phyloP scores from a whole-genome alignment of 1,284 basidiomycete species.

The Leccinum pachyderme region DNA sequence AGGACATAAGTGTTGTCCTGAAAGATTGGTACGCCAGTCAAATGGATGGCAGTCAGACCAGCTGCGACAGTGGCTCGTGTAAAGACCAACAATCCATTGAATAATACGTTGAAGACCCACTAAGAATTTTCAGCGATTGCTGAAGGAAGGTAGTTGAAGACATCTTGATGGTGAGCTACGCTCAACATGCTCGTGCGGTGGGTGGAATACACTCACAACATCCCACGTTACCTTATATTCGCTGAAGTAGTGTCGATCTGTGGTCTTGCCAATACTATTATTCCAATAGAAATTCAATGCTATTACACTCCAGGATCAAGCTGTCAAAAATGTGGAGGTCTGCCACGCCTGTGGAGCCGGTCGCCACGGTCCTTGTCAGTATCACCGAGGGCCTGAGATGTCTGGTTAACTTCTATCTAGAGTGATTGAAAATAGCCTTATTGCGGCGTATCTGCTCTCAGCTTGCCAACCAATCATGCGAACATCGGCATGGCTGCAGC shows the following conservation, averaged over 20 bases:
- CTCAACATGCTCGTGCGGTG: constrained; percentile 7
- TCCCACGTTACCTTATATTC: no score
- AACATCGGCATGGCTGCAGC: neutral
- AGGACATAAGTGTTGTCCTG: neutral
- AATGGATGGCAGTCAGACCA: neutral
- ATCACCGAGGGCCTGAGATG: no score
- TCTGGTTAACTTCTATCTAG: neutral
- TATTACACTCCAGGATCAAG: neutral
- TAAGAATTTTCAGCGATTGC: neutral
- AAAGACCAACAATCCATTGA: neutral
- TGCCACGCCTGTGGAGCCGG: neutral
- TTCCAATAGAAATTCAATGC: neutral
- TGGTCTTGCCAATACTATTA: no score
- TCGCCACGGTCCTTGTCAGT: no score
- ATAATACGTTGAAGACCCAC: constrained; percentile 6
- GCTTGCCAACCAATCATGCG: constrained; percentile 14
- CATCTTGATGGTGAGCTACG: neutral
- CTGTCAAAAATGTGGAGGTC: neutral
- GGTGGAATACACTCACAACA: no score
- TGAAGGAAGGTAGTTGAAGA: neutral
- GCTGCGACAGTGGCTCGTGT: constrained; percentile 1
- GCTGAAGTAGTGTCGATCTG: no score
- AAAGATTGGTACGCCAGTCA: neutral
- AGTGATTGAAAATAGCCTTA: neutral
- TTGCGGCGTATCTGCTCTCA: neutral